Conservation (phyloP, 495 filamentous ascomycete genomes). For the Hypoxylon perforatum region DNA sequence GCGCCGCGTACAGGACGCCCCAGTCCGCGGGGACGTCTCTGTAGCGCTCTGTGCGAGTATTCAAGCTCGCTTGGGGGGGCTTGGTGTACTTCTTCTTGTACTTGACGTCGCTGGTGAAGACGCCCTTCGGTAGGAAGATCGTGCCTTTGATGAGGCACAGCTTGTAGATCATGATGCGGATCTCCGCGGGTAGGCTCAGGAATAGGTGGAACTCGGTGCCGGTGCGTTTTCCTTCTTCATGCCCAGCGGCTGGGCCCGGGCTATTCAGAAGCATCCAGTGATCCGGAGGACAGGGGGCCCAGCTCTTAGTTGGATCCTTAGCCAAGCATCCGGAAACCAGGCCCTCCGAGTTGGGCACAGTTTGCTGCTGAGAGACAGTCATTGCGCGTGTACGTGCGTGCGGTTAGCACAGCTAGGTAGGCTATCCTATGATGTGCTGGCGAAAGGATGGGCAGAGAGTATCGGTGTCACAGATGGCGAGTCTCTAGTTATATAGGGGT, state of each 20-base stretch:
- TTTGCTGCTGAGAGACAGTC: background rate
- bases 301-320: background rate
- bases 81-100: background rate
- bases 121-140: background rate
- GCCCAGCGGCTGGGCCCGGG: background rate
- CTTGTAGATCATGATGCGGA: constrained; percentile 15
- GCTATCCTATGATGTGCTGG: no score
- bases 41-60: background rate
- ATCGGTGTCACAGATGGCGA: no score
- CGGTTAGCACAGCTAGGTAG: no score
- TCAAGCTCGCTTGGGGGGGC: background rate
- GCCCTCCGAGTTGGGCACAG: background rate
- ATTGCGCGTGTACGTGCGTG: no score
- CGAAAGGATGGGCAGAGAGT: no score
- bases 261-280: background rate
- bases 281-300: background rate
- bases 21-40: background rate
- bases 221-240: background rate
- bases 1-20: background rate
- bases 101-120: background rate
- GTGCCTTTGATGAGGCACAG: background rate
- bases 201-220: constrained; percentile 12
- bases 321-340: background rate
- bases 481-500: no score
- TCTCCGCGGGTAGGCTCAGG: background rate